A percentile compares a stretch with the other conserved stretches of the same genome.
These are phyloP conservation scores for Plicaturopsis crispa DNA, from an alignment of 768 basidiomycete genomes.

Conservation along the genomic window DNA sequence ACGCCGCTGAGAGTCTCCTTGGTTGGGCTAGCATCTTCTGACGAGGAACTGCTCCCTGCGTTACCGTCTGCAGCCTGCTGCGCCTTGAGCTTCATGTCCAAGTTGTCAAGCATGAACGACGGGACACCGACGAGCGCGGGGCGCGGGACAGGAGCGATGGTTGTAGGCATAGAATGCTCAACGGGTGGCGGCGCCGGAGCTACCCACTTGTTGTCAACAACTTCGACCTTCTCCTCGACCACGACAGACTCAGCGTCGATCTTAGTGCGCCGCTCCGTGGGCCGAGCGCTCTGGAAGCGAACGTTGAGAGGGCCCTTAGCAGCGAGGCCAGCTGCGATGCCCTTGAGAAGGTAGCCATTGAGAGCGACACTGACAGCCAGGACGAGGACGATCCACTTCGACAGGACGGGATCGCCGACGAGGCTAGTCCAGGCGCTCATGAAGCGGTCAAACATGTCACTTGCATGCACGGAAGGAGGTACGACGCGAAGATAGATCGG, in stretches of 20 bases:
- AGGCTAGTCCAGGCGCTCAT: slow-evolving; percentile 87
- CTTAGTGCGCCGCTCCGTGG: background rate
- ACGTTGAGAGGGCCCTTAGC: slow-evolving; percentile 1
- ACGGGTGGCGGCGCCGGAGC: background rate
- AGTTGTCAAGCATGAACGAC: slow-evolving; percentile 48
- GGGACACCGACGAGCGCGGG: slow-evolving; percentile 16
- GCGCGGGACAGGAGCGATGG: slow-evolving; percentile 4
- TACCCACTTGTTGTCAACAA: slow-evolving; percentile 6
- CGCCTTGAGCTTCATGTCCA: slow-evolving; percentile 42
- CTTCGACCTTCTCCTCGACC: slow-evolving; percentile 16
- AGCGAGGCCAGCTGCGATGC: slow-evolving; percentile 48
- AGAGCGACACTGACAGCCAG: slow-evolving; percentile 81
- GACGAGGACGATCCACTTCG: slow-evolving; percentile 90
- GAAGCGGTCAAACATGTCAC: slow-evolving; percentile 70
- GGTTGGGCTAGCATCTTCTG: slow-evolving; percentile 20
- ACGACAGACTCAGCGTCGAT: background rate
- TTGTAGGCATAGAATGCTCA: background rate
- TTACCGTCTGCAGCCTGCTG: slow-evolving; percentile 14
- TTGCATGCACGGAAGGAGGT: slow-evolving; percentile 26
- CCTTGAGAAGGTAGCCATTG: slow-evolving; percentile 91
- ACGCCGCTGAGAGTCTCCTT: slow-evolving; percentile 10
- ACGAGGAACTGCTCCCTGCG: slow-evolving; percentile 1
- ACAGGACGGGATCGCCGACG: slow-evolving; percentile 89
- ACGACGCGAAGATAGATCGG: slow-evolving; percentile 49
- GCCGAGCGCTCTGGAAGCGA: background rate